phyloP scores from a whole-genome alignment of 306 rosid species.

The Inga oerstediana region DNA sequence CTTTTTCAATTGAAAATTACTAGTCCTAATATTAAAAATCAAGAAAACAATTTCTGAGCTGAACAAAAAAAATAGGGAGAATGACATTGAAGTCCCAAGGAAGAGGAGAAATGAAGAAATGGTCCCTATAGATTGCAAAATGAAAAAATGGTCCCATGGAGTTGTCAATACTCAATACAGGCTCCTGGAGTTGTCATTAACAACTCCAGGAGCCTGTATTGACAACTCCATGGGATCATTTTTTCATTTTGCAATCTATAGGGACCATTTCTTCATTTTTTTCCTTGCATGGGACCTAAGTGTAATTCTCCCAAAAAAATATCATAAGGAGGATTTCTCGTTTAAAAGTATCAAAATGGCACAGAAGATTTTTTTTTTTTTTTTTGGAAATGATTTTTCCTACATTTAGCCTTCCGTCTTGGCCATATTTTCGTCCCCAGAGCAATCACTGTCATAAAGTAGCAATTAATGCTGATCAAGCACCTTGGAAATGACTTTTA shows the following conservation, averaged over 20 bases:
- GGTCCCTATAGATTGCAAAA: no score
- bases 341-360: conserved; percentile 6
- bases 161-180: no score
- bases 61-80: not conserved
- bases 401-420: not conserved
- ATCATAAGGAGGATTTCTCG: not conserved
- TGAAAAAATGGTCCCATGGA: no score
- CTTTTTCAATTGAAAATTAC: not conserved
- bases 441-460: not conserved
- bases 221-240: no score
- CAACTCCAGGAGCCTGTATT: no score
- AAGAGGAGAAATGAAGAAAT: no score
- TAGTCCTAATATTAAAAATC: not conserved
- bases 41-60: not conserved
- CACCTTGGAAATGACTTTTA: conserved; percentile 17
- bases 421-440: not conserved
- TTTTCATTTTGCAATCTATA: no score
- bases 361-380: not conserved
- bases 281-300: no score
- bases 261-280: no score
- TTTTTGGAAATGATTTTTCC: not conserved
- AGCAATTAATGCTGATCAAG: not conserved
- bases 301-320: not conserved
- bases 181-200: no score
- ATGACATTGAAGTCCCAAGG: no score